Base-by-base conservation (phyloP, 208 protist species). In the Leishmania aethiopica region DNA sequence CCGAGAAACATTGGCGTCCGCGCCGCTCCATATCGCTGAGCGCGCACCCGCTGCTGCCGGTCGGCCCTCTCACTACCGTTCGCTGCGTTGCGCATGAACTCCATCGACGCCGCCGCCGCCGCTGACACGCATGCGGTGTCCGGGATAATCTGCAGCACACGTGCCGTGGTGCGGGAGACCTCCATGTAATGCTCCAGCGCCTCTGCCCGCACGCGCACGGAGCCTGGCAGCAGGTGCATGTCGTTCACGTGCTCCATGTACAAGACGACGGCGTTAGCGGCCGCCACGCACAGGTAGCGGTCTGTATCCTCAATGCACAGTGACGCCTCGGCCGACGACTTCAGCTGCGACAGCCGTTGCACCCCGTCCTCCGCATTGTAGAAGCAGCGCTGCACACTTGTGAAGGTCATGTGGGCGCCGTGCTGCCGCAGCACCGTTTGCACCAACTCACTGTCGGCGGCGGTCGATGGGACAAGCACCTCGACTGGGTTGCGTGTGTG, bases 221-320 rank as follows among this genome's bases (percentile, higher is more conserved):
- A 89, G 42, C 89, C 86, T 55, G 94, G 91, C 32, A 93, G 84
- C n/a, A 95, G 78, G 60, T 88, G 86, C 83, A 92, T 92, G 76
- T 93, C 92, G 78, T 94, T 91, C 25, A 91, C 88, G 60, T 87
- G 80, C 77, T 97, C 92, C 82, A 97, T 80, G 69, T 93, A 96
- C 74, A 88, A 72, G 32, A 97, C 81, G 10, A 97, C 79, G 6
- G 94, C 94, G 73, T 95, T 92, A 3, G 93, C 92, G 0, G 94
- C 92, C 0, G 94, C 93, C 25, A 95, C 85, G 80, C 92, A 94
- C 17, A 97, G 86, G 72, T 97, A 97, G 69, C 89, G 91, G 75
- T 96, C 91, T 10, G 90, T 93, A 70, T 95, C 88, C 75, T 88
- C 83, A 49, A 93, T 84, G 40, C 62, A 81, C 55, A 85, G 77